A percentile compares a stretch with the other conserved stretches of the same genome.
Evolutionary conservation across 345 rosid genomes (phyloP).

Genomic region (Litchi chinensis): DNA sequence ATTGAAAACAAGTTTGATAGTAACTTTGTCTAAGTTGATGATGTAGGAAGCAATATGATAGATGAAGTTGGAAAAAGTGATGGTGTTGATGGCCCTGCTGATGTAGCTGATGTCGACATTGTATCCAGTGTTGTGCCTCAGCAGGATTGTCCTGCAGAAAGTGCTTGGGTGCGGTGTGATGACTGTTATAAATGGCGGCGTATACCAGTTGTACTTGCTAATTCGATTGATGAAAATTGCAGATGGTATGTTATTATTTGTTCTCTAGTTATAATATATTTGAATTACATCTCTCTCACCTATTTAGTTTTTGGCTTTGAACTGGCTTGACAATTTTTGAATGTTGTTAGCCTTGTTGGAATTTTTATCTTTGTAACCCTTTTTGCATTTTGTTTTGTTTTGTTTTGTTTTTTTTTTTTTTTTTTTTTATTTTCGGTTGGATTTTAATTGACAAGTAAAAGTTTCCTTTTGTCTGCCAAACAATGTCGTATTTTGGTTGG

Average conservation of each 20-base stretch:
- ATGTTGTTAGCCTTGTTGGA: neutral
- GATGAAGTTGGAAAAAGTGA: slow-evolving; percentile 34
- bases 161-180: slow-evolving; percentile 98
- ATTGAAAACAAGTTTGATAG: slow-evolving; percentile 8
- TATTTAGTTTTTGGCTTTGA: neutral
- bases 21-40: slow-evolving; percentile 17
- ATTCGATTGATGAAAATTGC: slow-evolving; percentile 68
- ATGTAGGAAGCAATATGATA: slow-evolving; percentile 38
- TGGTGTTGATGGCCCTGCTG: slow-evolving; percentile 30
- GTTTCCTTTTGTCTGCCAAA: neutral
- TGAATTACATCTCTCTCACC: neutral
- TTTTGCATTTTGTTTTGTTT: no score
- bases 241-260: slow-evolving; percentile 59
- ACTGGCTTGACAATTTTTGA: neutral
- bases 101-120: slow-evolving; percentile 41
- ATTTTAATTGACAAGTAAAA: neutral
- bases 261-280: neutral
- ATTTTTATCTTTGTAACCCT: neutral
- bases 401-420: no score
- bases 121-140: slow-evolving; percentile 38
- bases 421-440: neutral
- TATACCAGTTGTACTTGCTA: slow-evolving; percentile 70
- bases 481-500: neutral
- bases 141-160: slow-evolving; percentile 44
- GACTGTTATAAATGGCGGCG: slow-evolving; percentile 96